A percentile compares a stretch with the other conserved stretches of the same genome.
These are phyloP conservation scores for Astragalus glycyphyllos DNA, from an alignment of 306 rosid species.

Conservation along the genomic window DNA sequence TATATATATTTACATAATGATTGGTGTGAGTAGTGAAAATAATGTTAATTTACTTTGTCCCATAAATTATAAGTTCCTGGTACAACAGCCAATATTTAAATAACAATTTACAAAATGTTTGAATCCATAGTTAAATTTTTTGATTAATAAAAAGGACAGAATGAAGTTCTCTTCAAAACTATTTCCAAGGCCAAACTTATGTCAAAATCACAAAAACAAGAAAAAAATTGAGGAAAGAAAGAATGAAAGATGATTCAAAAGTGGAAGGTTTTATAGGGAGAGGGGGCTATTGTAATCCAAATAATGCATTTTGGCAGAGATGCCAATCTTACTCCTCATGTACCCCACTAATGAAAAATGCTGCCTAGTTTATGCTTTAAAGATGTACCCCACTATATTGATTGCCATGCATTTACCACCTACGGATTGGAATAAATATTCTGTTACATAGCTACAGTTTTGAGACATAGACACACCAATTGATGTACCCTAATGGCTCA, in stretches of 20 bases:
- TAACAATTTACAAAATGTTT: no score
- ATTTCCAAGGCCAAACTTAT: neutral
- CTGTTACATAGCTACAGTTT: conserved; percentile 43
- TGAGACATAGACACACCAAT: conserved; percentile 28
- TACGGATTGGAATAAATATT: conserved; percentile 47
- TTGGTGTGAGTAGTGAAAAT: no score
- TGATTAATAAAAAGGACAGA: neutral
- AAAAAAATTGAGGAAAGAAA: neutral
- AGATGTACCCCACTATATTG: conserved; percentile 46
- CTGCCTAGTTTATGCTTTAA: conserved; percentile 34
- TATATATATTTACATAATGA: no score
- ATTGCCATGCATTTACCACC: conserved; percentile 47
- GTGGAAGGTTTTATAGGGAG: neutral
- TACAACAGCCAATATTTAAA: no score
- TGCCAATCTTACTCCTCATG: conserved; percentile 16
- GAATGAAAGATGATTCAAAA: conserved; percentile 21
- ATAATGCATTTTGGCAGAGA: conserved; percentile 19
- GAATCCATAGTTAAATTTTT: no score
- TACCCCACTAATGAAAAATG: conserved; percentile 51
- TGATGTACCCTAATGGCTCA: conserved; percentile 7
- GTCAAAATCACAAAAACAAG: neutral
- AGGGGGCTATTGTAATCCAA: conserved; percentile 11
- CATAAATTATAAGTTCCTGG: no score
- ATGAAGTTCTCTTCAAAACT: no score
- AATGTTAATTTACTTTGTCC: no score